Evolutionary conservation across 257 asterid species (phyloP).

Genomic region (Fraxinus quadrangulata): DNA sequence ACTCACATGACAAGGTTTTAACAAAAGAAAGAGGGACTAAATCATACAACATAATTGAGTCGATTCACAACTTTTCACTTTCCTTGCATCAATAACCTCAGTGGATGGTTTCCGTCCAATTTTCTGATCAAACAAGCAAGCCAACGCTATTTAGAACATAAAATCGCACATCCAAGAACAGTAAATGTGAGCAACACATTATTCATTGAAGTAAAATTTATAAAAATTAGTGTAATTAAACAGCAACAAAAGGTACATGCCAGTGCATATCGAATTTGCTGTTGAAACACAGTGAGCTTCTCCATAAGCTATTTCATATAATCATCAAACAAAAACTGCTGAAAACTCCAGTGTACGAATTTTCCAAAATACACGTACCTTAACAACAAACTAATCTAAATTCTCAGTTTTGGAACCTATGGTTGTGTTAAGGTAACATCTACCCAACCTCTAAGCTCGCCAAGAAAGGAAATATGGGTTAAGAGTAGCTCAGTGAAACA

Average conservation of each 20-base stretch:
- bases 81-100: no score
- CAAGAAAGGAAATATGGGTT: not conserved
- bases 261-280: not conserved
- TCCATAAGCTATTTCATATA: not conserved
- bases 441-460: not conserved
- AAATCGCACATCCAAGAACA: no score
- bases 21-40: no score
- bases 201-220: not conserved
- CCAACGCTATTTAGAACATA: no score
- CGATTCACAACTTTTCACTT: no score
- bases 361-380: not conserved
- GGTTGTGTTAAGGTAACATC: not conserved
- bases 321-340: not conserved
- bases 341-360: not conserved
- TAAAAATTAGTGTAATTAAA: not conserved
- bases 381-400: not conserved
- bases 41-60: no score
- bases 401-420: not conserved
- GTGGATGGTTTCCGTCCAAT: no score
- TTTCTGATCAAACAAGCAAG: no score
- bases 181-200: no score
- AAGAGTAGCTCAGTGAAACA: not conserved
- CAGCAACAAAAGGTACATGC: not conserved
- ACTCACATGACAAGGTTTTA: no score
- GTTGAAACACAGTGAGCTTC: not conserved